Conservation (phyloP, 2,329 filamentous ascomycete genomes). For the Grosmannia huntii region DNA sequence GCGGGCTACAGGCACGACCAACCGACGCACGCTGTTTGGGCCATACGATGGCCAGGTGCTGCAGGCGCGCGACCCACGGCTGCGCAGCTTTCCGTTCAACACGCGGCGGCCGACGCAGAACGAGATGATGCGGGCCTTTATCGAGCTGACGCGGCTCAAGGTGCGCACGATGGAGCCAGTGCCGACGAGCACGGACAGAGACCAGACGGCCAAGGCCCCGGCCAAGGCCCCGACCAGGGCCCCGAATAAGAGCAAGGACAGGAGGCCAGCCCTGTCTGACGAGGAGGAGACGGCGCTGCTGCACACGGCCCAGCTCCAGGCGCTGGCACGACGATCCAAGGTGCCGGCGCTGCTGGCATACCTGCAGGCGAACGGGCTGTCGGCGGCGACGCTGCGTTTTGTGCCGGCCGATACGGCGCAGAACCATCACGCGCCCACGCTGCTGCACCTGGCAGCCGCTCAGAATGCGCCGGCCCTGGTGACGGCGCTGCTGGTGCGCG, state of each 20-base stretch:
- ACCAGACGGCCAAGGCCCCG: constrained; percentile 16
- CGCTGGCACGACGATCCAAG: constrained; percentile 79
- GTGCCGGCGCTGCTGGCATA: constrained; percentile 79
- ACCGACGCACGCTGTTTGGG: constrained; percentile 76
- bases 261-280: constrained; percentile 28
- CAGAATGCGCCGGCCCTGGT: constrained; percentile 71
- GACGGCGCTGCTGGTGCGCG: constrained; percentile 61
- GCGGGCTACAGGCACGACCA: constrained; percentile 75
- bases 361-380: constrained; percentile 59
- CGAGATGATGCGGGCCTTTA: constrained; percentile 87
- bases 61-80: constrained; percentile 61
- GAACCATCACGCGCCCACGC: constrained; percentile 65
- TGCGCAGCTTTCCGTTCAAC: constrained; percentile 85
- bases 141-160: constrained; percentile 86
- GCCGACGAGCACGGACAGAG: constrained; percentile 13
- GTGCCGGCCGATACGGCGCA: constrained; percentile 45
- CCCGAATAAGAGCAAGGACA: constrained; percentile 36
- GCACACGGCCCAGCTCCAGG: constrained; percentile 81
- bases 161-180: constrained; percentile 29
- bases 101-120: constrained; percentile 85
- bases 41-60: constrained; percentile 84
- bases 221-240: constrained; percentile 22
- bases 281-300: constrained; percentile 72
- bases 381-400: constrained; percentile 58
- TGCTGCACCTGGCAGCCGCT: constrained; percentile 74